Base-by-base conservation (phyloP, 2,329 filamentous ascomycete species). In the Parastagonospora avenae region DNA sequence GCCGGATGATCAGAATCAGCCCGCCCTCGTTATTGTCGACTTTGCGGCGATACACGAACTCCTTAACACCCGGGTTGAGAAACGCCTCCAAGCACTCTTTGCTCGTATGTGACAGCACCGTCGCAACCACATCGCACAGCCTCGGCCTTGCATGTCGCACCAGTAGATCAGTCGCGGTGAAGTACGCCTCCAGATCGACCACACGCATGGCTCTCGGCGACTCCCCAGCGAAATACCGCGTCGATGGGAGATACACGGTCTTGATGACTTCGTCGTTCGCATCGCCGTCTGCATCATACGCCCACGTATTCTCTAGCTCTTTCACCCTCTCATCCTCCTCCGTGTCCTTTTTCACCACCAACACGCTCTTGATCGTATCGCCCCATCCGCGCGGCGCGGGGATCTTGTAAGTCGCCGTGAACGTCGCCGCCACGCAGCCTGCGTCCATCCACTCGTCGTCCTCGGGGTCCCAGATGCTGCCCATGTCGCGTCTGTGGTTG, bases 1-100 rank as follows among this genome's bases (percentile, higher is more conserved):
- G 42, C 1, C 55, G 37, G 3, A 64, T 41, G 2, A 62, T 35
- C 0, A 57, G 29, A 0, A 47, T 37, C 2, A 42, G 44, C 0
- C 50, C 50, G 0, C 41, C 46, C 14, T 48, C 42, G 1, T 42
- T 45, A 2, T 38, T 28, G 4, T 59, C 42, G 0, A 59, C 8
- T 5, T 61, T 48, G 1, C 55, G 44, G 8, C 52, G 50, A n/a
- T 58, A 64, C 7, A 52, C 52, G 14, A 63, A 64, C 5, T 57
- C 49, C 1, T 39, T 29, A 6, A 60, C 44, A 0, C 11, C 1
- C 0, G 55, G 52, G 16, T 63, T 39, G 1, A 64, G 48, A 14
- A 63, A 64, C 0, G 46, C 50, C 2, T 46, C 37, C 3, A 64
- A 6, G 24, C 60, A 64, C 6, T 46, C 35, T 1, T 8, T 27